These are phyloP conservation scores for Starmerella powellii DNA, from an alignment of 805 yeast genomes.

Conservation along the genomic window DNA sequence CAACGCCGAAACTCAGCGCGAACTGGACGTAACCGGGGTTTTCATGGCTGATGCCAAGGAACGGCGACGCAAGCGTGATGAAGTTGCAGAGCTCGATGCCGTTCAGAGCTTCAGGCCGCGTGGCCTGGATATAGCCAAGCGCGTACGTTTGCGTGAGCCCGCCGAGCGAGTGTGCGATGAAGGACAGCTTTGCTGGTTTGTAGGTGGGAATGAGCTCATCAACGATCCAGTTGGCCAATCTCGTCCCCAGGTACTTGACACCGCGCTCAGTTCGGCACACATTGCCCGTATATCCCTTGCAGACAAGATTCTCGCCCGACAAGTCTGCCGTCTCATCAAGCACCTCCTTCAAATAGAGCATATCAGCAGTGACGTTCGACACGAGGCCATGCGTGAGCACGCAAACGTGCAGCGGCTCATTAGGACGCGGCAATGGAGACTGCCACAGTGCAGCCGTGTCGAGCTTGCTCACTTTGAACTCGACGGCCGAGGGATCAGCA, in stretches of 20 bases:
- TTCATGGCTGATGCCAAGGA: constrained; percentile 77
- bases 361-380: constrained; percentile 79
- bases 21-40: constrained; percentile 75
- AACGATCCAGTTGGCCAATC: constrained; percentile 64
- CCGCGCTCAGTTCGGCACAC: constrained; percentile 85
- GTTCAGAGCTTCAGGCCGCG: constrained; percentile 59
- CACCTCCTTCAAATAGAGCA: constrained; percentile 74
- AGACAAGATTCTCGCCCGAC: constrained; percentile 53
- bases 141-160: constrained; percentile 89
- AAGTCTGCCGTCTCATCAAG: constrained; percentile 41
- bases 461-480: constrained; percentile 29
- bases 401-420: constrained; percentile 65
- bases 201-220: constrained; percentile 38
- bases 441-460: constrained; percentile 70
- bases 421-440: constrained; percentile 41
- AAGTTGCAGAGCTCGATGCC: constrained; percentile 62
- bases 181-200: constrained; percentile 55
- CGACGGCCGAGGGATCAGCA: not conserved
- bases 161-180: constrained; percentile 87
- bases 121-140: constrained; percentile 53
- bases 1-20: constrained; percentile 74
- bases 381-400: constrained; percentile 85
- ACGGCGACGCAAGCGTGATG: constrained; percentile 75
- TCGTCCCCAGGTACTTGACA: constrained; percentile 64
- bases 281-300: constrained; percentile 74